These are phyloP conservation scores for Fusarium dimerum DNA, from an alignment of 2,329 filamentous ascomycete genomes.

Conservation along the genomic window DNA sequence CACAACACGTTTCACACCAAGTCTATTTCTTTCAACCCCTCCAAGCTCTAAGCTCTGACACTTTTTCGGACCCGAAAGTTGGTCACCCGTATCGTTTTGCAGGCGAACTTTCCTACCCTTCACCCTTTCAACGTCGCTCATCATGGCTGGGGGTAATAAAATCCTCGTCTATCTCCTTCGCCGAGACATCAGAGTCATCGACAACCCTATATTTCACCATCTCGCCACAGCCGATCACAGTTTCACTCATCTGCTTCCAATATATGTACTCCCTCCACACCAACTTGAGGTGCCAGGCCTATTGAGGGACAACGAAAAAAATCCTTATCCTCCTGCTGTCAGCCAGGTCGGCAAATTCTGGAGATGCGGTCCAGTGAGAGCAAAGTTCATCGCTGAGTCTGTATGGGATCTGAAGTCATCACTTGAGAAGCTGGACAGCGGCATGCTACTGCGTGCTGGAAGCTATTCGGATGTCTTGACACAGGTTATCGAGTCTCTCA, in stretches of 20 bases:
- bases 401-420: conserved; percentile 71
- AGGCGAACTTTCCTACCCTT: too few species aligned
- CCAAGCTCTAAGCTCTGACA: background rate
- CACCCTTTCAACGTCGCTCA: background rate
- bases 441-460: conserved; percentile 65
- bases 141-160: conserved; percentile 40
- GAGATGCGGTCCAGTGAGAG: conserved; percentile 72
- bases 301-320: conserved; percentile 52
- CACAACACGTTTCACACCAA: background rate
- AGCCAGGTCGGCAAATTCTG: conserved; percentile 68
- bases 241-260: conserved; percentile 69
- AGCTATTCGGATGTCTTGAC: conserved; percentile 58
- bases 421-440: conserved; percentile 60
- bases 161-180: conserved; percentile 72
- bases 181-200: conserved; percentile 70
- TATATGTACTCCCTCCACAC: conserved; percentile 68
- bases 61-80: too few species aligned
- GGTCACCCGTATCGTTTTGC: too few species aligned
- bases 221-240: conserved; percentile 52
- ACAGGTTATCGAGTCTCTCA: conserved; percentile 54
- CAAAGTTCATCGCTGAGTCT: conserved; percentile 70
- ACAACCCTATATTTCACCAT: conserved; percentile 72
- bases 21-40: background rate
- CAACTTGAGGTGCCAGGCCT: conserved; percentile 78
- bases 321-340: conserved; percentile 68